These are phyloP conservation scores for Suhomyces choctaworum DNA, from an alignment of 1,139 yeast genomes.

Conservation along the genomic window DNA sequence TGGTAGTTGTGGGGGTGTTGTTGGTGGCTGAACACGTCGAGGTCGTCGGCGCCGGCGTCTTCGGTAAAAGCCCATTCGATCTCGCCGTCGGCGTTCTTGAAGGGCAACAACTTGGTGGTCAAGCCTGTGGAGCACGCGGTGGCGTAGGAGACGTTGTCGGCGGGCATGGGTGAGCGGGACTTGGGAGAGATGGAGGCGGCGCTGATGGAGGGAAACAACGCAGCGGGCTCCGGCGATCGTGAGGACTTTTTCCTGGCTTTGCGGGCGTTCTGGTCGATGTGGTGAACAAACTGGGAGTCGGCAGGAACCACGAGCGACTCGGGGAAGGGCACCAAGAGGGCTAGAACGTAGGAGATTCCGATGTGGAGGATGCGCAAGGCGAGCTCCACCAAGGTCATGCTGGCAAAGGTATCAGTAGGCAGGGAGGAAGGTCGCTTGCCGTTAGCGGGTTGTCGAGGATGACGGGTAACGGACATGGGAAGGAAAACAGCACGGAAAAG, in stretches of 20 bases:
- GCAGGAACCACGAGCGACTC: constrained; percentile 11
- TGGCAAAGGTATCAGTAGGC: no score
- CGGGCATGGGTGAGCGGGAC: not conserved
- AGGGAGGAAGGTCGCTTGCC: no score
- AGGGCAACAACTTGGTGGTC: constrained; percentile 50
- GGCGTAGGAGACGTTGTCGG: constrained; percentile 13
- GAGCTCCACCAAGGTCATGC: constrained; percentile 17
- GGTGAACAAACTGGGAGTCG: constrained; percentile 12
- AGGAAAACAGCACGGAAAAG: not conserved
- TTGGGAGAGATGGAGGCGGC: constrained; percentile 7
- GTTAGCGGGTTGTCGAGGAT: not conserved
- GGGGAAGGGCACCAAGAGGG: constrained; percentile 12
- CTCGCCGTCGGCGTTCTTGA: constrained; percentile 54
- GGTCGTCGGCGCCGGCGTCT: constrained; percentile 6
- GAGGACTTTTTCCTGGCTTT: not conserved
- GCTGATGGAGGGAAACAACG: constrained; percentile 23
- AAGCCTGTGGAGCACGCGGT: constrained; percentile 52
- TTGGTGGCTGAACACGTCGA: constrained; percentile 25
- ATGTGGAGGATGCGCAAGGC: constrained; percentile 18
- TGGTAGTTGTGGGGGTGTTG: constrained; percentile 6
- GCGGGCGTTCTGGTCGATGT: constrained; percentile 4
- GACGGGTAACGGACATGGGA: not conserved
- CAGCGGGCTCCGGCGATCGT: not conserved
- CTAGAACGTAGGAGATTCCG: constrained; percentile 15
- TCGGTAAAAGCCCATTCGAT: constrained; percentile 58